Evolutionary conservation across 495 filamentous ascomycete species (phyloP), one percentile per base, ranked within the genome.

Genomic region (Penicillium daleae): DNA sequence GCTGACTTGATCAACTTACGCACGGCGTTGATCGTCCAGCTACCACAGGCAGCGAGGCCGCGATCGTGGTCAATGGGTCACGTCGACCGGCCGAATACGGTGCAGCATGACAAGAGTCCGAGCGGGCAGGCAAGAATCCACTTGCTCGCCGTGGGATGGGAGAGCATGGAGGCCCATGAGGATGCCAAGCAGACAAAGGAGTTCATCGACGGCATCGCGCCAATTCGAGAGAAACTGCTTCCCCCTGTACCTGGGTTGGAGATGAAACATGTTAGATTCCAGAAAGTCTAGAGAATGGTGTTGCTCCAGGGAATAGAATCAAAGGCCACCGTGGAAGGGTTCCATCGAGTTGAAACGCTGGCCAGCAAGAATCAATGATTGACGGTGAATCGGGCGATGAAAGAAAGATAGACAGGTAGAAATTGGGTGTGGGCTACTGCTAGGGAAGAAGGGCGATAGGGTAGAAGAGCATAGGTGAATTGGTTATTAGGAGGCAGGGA

Each of bases 71-170:
- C 74, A 2, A 73, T 78, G 65, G 83, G 79, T 32, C 70, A 76
- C 40, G 71, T 80, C 10, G 78, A 83, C 13, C 64, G 74, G 37
- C 80, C 74, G 0, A 74, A 78, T 56, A 77, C 71, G 61, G 48
- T 79, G 46, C 32, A 65, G 33, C 76, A 82, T 64, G 65, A 59
- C 29, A 66, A 71, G 19, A 76, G 70, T 63, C 65, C 70, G 44
- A 75, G 65, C 44, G 80, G 73, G 24, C 70, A 75, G 63, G 76
- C 76, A 22, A 74, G 75, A 37, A 65, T 75, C 51, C 68, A 74
- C 44, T 62, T 85, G 0, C 59, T 81, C 32, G 72, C 61, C 17
- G 42, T 84, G 29, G 87, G 85, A 3, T 89, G 86, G 86, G 75
- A 79, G 22, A 83, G 76, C 61, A 70, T 82, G 10, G 83, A 87